A percentile compares a stretch with the other conserved stretches of the same genome.
These are phyloP conservation scores for Ceriops zippeliana DNA, from an alignment of 345 rosid genomes.

Conservation along the genomic window DNA sequence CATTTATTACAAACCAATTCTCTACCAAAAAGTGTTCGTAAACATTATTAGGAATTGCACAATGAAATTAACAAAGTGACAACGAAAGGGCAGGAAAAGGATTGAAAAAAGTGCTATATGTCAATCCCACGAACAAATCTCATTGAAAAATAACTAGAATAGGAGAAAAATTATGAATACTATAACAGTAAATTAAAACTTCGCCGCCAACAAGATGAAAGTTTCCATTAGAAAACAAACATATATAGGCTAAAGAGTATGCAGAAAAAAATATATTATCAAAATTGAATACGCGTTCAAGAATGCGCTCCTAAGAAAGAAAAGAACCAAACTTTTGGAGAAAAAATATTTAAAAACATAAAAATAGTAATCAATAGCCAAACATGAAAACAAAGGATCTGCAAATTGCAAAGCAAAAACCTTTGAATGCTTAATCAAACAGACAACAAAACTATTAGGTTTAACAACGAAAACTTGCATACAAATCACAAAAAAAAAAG, in stretches of 20 bases:
- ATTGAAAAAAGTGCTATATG: background rate
- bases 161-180: background rate
- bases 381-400: conserved; percentile 4
- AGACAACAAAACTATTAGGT: background rate
- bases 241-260: no score
- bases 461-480: background rate
- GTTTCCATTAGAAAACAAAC: no score
- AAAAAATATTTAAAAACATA: background rate
- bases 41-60: background rate
- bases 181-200: no score
- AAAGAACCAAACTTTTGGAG: background rate
- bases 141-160: background rate
- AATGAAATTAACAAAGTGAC: background rate
- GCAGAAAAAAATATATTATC: no score
- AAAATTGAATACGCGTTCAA: no score
- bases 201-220: no score
- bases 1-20: background rate
- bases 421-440: conserved; percentile 2
- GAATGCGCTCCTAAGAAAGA: no score
- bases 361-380: background rate
- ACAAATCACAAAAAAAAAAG: background rate
- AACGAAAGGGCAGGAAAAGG: background rate
- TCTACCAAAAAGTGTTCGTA: background rate
- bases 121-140: background rate
- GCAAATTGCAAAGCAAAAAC: conserved; percentile 3